phyloP scores from a whole-genome alignment of 2,329 filamentous ascomycete species.

The Ceratocystis destructans region DNA sequence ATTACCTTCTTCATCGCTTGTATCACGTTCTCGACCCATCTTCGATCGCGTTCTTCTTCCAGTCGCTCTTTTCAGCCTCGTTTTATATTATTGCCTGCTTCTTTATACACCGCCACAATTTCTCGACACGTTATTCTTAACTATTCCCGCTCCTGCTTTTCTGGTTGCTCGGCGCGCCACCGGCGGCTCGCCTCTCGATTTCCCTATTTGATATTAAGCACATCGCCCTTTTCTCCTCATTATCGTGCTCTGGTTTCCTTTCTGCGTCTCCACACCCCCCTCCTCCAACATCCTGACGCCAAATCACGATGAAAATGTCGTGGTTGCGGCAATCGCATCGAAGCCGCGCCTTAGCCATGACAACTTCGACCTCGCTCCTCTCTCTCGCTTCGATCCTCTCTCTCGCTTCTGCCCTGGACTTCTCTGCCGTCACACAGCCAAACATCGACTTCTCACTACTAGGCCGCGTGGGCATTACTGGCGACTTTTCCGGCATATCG shows the following conservation, averaged over 20 bases:
- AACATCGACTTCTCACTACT: constrained; percentile 67
- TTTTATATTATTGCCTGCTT: background rate
- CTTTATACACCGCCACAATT: constrained; percentile 11
- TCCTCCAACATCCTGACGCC: constrained; percentile 5
- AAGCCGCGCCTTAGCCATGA: constrained; percentile 9
- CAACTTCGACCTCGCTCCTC: constrained; percentile 11
- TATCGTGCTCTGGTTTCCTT: background rate
- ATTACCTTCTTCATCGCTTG: background rate
- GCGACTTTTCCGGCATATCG: constrained; percentile 84
- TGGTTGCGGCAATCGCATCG: constrained; percentile 14
- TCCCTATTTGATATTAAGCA: background rate
- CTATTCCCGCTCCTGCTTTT: constrained; percentile 1
- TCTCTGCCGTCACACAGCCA: constrained; percentile 49
- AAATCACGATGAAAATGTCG: constrained; percentile 17
- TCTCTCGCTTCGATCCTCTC: constrained; percentile 17
- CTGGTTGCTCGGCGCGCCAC: constrained; percentile 14
- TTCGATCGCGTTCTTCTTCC: background rate
- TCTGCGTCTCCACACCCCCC: background rate
- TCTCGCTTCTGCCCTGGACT: constrained; percentile 35
- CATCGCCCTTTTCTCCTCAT: background rate
- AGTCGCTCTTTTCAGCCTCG: constrained; percentile 15
- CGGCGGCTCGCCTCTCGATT: constrained; percentile 17
- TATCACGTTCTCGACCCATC: no score
- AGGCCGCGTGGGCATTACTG: constrained; percentile 71
- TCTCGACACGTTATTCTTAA: constrained; percentile 16